Percentiles rank a stretch among this genome's conserved stretches.
phyloP scores from a whole-genome alignment of 2,329 filamentous ascomycete species.

The Penicillium fuscoglaucum region DNA sequence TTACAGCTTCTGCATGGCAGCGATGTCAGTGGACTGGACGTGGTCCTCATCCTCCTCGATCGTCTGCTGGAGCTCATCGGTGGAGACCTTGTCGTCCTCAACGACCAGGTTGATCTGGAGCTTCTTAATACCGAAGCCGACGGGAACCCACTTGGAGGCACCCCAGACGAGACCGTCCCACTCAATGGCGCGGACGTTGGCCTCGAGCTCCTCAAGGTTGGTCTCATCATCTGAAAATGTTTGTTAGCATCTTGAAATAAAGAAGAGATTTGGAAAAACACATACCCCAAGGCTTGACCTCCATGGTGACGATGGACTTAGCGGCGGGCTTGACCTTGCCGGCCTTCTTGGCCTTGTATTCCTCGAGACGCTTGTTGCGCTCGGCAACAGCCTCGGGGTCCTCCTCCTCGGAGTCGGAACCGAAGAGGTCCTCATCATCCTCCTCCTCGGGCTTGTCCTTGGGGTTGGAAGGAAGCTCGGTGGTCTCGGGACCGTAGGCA shows the following conservation, averaged over 20 bases:
- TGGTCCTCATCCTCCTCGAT: conserved; percentile 89
- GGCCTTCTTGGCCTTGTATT: conserved; percentile 97
- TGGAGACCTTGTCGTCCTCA: conserved; percentile 93
- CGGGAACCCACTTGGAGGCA: conserved; percentile 80
- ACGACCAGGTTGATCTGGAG: conserved; percentile 97
- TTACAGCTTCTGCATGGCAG: conserved; percentile 92
- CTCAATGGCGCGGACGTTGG: conserved; percentile 76
- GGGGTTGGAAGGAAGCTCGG: conserved; percentile 77
- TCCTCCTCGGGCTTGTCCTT: conserved; percentile 79
- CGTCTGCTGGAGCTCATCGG: conserved; percentile 81
- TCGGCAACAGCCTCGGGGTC: conserved; percentile 80
- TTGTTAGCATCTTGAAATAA: conserved; percentile 20
- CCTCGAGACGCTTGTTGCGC: conserved; percentile 85
- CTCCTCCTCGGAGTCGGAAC: conserved; percentile 90
- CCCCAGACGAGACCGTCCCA: conserved; percentile 97
- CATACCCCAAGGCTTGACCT: conserved; percentile 99
- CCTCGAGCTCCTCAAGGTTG: conserved; percentile 80
- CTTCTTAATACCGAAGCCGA: conserved; percentile 99
- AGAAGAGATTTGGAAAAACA: conserved; percentile 24
- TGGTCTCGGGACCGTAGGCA: conserved; percentile 82
- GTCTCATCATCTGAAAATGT: conserved; percentile 76
- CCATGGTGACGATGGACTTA: conserved; percentile 93
- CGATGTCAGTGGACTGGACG: conserved; percentile 89
- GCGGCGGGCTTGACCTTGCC: conserved; percentile 86
- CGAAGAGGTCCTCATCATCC: conserved; percentile 90